Conservation (phyloP, 164 flowering plant species). For the Berberis vulgaris region DNA sequence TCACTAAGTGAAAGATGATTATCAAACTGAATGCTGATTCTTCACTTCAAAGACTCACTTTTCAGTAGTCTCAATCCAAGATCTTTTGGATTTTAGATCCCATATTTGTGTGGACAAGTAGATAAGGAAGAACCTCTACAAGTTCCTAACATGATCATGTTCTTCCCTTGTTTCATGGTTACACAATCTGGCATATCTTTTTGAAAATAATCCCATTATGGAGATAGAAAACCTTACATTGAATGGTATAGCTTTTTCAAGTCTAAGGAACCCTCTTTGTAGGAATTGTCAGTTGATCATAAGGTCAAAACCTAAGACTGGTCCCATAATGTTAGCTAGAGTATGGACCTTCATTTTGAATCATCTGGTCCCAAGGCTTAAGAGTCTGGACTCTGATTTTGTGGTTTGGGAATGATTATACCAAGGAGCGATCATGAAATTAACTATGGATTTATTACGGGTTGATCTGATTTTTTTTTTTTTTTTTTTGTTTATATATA, state of each 20-base stretch:
- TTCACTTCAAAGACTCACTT: neutral
- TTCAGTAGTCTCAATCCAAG: neutral
- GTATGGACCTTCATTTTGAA: no score
- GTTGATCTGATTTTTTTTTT: no score
- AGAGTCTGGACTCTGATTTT: no score
- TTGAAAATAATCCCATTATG: neutral
- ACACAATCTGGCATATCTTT: neutral
- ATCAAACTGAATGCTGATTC: constrained; percentile 1
- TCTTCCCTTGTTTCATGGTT: constrained; percentile 1
- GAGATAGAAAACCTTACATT: neutral
- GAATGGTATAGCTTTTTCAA: neutral
- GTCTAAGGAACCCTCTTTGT: neutral
- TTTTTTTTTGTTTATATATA: no score
- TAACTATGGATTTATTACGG: no score
- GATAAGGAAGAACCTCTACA: neutral
- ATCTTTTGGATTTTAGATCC: neutral
- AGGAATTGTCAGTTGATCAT: no score
- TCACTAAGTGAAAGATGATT: neutral
- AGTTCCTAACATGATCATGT: neutral
- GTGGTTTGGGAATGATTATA: no score
- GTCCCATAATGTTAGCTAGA: no score
- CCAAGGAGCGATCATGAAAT: no score
- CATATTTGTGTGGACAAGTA: neutral
- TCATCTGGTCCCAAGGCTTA: no score
- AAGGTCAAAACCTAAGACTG: no score